phyloP scores from a whole-genome alignment of 2,329 filamentous ascomycete species.

The Acrocalymma vagum region DNA sequence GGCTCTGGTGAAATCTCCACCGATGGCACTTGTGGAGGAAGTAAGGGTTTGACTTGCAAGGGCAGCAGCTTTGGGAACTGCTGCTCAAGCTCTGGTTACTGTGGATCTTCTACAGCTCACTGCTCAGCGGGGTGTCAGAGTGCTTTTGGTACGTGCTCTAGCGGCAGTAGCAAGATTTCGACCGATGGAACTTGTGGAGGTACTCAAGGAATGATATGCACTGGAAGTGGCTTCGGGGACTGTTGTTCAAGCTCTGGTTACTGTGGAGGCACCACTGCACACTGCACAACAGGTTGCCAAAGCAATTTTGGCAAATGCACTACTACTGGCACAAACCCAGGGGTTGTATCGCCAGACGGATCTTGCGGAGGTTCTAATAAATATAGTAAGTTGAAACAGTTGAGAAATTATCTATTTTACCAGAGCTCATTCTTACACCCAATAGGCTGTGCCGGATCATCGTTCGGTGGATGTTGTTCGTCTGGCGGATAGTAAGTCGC shows the following conservation, averaged over 20 bases:
- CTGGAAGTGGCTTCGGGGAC: slow-evolving; percentile 19
- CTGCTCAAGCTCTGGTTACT: slow-evolving; percentile 11
- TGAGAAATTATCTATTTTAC: background rate
- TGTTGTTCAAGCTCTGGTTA: slow-evolving; percentile 19
- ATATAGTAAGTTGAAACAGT: slow-evolving; percentile 3
- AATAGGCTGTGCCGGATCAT: slow-evolving; percentile 4
- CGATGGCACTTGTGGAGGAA: slow-evolving; percentile 23
- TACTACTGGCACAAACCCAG: background rate
- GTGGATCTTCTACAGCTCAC: slow-evolving; percentile 4
- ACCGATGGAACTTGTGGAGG: slow-evolving; percentile 20
- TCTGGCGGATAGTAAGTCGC: slow-evolving; percentile 8
- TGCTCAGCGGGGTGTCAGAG: slow-evolving; percentile 21
- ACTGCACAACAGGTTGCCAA: slow-evolving; percentile 24
- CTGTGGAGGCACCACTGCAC: slow-evolving; percentile 17
- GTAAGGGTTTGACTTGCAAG: slow-evolving; percentile 16
- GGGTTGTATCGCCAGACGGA: slow-evolving; percentile 12
- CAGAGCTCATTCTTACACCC: slow-evolving; percentile 2
- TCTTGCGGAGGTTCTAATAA: slow-evolving; percentile 11
- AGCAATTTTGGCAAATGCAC: slow-evolving; percentile 17
- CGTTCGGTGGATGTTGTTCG: slow-evolving; percentile 8
- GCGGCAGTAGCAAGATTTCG: slow-evolving; percentile 8
- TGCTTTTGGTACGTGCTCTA: slow-evolving; percentile 11
- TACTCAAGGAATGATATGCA: slow-evolving; percentile 16
- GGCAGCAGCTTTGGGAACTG: slow-evolving; percentile 20
- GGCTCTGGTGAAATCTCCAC: slow-evolving; percentile 12